Base-by-base conservation (phyloP, 768 basidiomycete genomes). In the Naematelia aurantialba region DNA sequence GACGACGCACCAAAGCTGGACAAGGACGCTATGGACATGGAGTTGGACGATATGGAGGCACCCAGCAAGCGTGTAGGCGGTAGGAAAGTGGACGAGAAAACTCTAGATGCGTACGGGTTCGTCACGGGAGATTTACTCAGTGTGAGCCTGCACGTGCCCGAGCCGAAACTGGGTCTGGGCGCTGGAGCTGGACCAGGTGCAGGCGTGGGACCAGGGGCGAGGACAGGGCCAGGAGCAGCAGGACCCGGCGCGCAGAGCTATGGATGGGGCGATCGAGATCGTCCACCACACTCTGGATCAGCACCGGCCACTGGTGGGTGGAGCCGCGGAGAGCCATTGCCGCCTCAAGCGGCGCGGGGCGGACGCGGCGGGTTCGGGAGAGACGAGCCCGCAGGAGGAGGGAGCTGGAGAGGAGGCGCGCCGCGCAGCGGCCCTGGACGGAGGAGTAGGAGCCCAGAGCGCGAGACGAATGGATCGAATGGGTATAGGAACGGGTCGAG, bases 111-210 rank as follows among this genome's bases (percentile, higher is more conserved):
- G 13, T 70, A 73, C 29, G 67, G 67, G 3, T 73, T 70, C 53
- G 52, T 67, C 11, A 70, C 72, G 4, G 72, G 72, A 14, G 72
- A 73, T 61, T 46, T 69, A 34, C 39, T 73, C n/a, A 61, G 58
- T 22, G 68, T 73, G 3, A 59, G 46, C 11, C 34, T 73, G 0
- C 45, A 65, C 46, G 56, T 73, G 0, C 69, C 72, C 3, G 69
- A 69, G 56, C 67, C 69, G 27, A 68, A 67, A 54, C 14, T 45
- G 27, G 30, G 30, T 17, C 29, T 26, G 26, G 19, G 12, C 8
- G 1, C 14, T 21, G 21, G 21, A 19, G 46, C 60, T 13, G 52
- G 48, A 8, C 51, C 58, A 13, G 52, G 56, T 14, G 17, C 24
- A 10, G 22, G 29, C 22, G 11, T 49, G 5, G 58, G 47, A 0